A percentile compares a stretch with the other conserved stretches of the same genome.
Conservation (phyloP, 768 basidiomycete genomes). For the Psilocybe subaeruginosa region DNA sequence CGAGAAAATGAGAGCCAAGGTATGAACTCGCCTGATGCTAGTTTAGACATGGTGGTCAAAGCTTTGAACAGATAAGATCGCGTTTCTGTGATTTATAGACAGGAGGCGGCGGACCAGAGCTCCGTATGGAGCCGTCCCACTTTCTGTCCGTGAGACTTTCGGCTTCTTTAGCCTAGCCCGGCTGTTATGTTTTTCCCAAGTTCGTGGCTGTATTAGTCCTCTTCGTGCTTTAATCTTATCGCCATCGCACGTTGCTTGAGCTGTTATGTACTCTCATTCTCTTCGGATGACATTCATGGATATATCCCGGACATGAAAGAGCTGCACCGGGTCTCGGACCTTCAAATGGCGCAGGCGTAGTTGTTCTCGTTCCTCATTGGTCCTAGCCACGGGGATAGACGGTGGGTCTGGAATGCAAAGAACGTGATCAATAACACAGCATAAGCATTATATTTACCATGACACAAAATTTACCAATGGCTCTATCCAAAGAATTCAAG, state of each 20-base stretch:
- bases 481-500: too few relatives aligned
- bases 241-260: background rate
- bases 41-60: constrained; percentile 13
- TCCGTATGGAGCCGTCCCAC: background rate
- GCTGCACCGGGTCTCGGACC: background rate
- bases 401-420: background rate
- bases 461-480: too few relatives aligned
- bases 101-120: background rate
- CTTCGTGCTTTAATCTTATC: background rate
- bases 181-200: background rate
- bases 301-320: background rate
- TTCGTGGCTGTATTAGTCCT: background rate
- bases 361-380: background rate
- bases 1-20: background rate
- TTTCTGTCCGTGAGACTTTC: background rate
- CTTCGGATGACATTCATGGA: background rate
- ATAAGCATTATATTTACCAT: too few relatives aligned
- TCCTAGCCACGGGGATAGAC: background rate
- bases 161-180: background rate
- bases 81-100: background rate
- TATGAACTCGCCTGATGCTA: constrained; percentile 53
- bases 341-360: background rate
- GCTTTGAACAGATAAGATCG: background rate
- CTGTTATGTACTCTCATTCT: background rate
- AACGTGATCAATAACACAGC: background rate